Conservation (phyloP, 306 rosid genomes). For the Gastrolobium villosum region DNA sequence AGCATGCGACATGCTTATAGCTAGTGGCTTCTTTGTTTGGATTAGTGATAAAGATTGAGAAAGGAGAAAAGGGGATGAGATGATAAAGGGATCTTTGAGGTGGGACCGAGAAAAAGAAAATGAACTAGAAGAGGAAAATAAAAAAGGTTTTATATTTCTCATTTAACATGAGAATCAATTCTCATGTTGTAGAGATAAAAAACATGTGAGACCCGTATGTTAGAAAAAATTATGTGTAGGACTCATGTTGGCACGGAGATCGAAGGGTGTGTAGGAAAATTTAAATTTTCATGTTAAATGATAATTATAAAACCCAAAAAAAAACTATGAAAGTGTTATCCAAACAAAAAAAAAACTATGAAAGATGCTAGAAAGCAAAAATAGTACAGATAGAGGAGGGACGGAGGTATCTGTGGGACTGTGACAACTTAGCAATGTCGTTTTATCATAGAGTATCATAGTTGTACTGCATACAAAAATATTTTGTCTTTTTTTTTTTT, state of each 20-base stretch:
- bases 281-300: too few relatives aligned
- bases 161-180: too few relatives aligned
- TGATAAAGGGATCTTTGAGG: not conserved
- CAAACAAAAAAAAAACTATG: not conserved
- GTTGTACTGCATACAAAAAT: conserved; percentile 16
- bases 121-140: not conserved
- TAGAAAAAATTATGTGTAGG: too few relatives aligned
- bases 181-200: too few relatives aligned
- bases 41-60: not conserved
- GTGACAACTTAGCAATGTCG: conserved; percentile 59
- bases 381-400: conserved; percentile 40
- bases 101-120: not conserved
- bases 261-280: too few relatives aligned
- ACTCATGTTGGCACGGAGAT: too few relatives aligned
- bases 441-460: conserved; percentile 35
- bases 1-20: conserved; percentile 8
- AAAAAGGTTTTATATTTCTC: too few relatives aligned
- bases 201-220: too few relatives aligned
- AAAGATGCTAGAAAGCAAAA: conserved; percentile 39
- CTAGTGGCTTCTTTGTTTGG: conserved; percentile 2
- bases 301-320: too few relatives aligned
- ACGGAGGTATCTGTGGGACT: conserved; percentile 48
- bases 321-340: too few relatives aligned
- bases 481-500: conserved; percentile 21
- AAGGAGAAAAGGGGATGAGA: not conserved